Evolutionary conservation across 495 filamentous ascomycete species (phyloP), one percentile per base, ranked within the genome.

Genomic region (Hamigera avellanea): DNA sequence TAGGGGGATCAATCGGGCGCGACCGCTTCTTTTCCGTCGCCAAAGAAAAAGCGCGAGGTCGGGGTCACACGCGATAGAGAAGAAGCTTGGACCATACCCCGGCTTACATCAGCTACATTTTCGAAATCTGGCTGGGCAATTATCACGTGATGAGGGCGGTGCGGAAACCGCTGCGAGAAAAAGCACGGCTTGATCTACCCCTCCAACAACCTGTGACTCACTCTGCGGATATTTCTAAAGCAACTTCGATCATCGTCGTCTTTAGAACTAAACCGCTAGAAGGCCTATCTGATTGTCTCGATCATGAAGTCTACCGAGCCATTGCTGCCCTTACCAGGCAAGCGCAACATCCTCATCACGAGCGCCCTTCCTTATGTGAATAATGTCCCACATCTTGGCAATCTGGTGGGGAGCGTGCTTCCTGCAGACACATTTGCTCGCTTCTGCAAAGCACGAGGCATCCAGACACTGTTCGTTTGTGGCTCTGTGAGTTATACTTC

Each of bases 341-440:
- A 56, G 19, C 39, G 40, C 5, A 58, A 58, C 36, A 33, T 58
- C 9, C 31, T 80, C 26, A 69, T 80, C 30, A 79, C 44, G 9
- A 75, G 70, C 27, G 76, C 76, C n/a, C 45, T 80, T 8, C 77
- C 80, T 23, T 91, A 89, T 52, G 83, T 87, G 30, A 91, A 91
- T 59, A 88, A 87, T 52, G 80, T 85, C 12, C 86, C 84, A 18
- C 84, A 88, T 58, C 66, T 88, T 37, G 83, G 84, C 35, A 93
- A 93, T 59, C 75, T 93, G 36, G 70, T 89, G 32, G 85, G 85
- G 26, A 78, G 73, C 47, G 83, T 88, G 21, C 70, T 91, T 43
- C 72, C 70, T 39, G 76, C 78, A 19, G 78, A 83, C 50, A 73
- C 76, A 48, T 85, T 80, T 45, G 56, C 70, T 45, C 49, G 64